A percentile compares a stretch with the other conserved stretches of the same genome.
phyloP scores from a whole-genome alignment of 257 asterid genomes.

The Gynochthodes officinalis region DNA sequence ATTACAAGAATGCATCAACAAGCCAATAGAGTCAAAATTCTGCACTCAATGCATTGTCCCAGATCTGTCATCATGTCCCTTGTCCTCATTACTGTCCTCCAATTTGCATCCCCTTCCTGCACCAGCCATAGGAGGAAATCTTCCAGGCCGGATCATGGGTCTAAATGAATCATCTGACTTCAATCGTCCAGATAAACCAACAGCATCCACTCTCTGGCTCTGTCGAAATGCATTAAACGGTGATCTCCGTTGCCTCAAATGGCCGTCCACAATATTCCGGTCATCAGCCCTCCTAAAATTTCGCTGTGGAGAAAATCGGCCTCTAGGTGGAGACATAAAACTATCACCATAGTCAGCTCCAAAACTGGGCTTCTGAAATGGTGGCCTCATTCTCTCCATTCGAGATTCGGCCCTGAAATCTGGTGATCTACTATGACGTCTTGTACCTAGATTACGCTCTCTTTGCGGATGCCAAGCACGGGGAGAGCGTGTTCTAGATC shows the following conservation, averaged over 20 bases:
- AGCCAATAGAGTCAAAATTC: conserved; percentile 26
- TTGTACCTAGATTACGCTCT: conserved; percentile 37
- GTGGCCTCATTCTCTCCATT: conserved; percentile 47
- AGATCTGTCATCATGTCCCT: conserved; percentile 41
- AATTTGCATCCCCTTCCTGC: conserved; percentile 26
- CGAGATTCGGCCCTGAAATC: conserved; percentile 57
- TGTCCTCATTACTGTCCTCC: conserved; percentile 32
- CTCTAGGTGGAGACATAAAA: conserved; percentile 52
- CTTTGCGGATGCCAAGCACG: conserved; percentile 56
- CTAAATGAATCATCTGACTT: conserved; percentile 48
- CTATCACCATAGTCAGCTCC: conserved; percentile 48
- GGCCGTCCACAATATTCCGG: conserved; percentile 34
- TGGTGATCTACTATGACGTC: conserved; percentile 61
- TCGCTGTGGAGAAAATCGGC: conserved; percentile 48
- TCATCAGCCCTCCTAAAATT: conserved; percentile 47
- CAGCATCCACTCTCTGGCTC: conserved; percentile 39
- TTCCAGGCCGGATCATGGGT: conserved; percentile 34
- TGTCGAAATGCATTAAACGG: conserved; percentile 45
- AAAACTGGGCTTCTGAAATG: conserved; percentile 44
- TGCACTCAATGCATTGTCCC: conserved; percentile 31
- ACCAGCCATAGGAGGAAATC: conserved; percentile 7
- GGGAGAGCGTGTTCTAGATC: conserved; percentile 86
- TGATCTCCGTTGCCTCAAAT: conserved; percentile 49
- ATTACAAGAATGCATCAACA: conserved; percentile 20
- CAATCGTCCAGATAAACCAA: conserved; percentile 35